These are phyloP conservation scores for Stagonosporopsis cucurbitacearum DNA, from an alignment of 2,329 filamentous ascomycete genomes.

Conservation along the genomic window DNA sequence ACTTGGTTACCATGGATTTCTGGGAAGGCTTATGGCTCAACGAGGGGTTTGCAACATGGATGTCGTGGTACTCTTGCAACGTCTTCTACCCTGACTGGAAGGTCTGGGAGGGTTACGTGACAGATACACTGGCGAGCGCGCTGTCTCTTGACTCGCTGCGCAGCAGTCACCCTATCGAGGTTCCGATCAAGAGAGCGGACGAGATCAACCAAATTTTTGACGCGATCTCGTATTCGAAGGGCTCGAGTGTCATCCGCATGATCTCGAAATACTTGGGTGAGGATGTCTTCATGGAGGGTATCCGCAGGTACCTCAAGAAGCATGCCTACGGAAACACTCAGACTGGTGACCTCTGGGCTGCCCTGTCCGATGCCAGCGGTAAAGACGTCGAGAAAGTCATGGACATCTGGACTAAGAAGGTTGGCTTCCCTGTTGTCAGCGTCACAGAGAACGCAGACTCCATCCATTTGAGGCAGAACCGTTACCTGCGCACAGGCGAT, in stretches of 20 bases:
- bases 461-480: conserved; percentile 91
- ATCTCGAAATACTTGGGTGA: conserved; percentile 95
- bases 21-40: conserved; percentile 98
- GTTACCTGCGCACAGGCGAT: conserved; percentile 90
- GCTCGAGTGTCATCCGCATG: conserved; percentile 95
- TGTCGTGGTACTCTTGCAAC: conserved; percentile 95
- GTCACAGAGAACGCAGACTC: conserved; percentile 78
- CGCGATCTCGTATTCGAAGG: conserved; percentile 96
- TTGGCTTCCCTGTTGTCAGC: conserved; percentile 89
- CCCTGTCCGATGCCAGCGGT: conserved; percentile 84
- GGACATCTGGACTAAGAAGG: conserved; percentile 96
- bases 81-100: conserved; percentile 98
- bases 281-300: conserved; percentile 89
- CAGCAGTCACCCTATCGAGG: conserved; percentile 95
- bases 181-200: conserved; percentile 91
- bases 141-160: conserved; percentile 87
- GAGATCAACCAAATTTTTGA: conserved; percentile 99
- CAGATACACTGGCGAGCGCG: conserved; percentile 87
- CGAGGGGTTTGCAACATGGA: conserved; percentile 89
- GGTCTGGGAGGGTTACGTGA: conserved; percentile 95
- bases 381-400: conserved; percentile 91
- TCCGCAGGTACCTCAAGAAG: conserved; percentile 90
- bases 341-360: conserved; percentile 88
- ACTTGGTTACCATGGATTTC: conserved; percentile 97
- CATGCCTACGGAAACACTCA: conserved; percentile 96